A percentile compares a stretch with the other conserved stretches of the same genome.
These are phyloP conservation scores for Phanerochaete sordida DNA, from an alignment of 768 basidiomycete species.

Conservation along the genomic window DNA sequence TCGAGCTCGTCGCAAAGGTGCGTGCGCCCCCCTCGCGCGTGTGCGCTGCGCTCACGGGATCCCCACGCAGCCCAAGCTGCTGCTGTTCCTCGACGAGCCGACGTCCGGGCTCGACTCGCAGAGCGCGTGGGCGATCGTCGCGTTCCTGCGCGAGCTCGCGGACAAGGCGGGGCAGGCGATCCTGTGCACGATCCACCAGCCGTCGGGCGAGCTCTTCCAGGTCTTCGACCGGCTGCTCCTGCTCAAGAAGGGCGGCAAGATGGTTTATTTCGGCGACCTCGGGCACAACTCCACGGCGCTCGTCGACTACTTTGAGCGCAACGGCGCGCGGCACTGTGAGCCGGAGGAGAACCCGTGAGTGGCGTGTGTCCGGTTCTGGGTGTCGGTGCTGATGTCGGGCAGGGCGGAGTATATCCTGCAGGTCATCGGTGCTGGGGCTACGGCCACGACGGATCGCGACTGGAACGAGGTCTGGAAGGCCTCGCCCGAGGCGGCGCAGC, in stretches of 20 bases:
- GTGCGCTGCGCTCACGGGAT: neutral
- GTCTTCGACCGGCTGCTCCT: slow-evolving; percentile 79
- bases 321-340: slow-evolving; percentile 62
- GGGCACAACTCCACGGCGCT: slow-evolving; percentile 59
- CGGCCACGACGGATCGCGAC: slow-evolving; percentile 38
- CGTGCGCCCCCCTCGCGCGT: neutral
- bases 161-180: slow-evolving; percentile 77
- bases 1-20: slow-evolving; percentile 79
- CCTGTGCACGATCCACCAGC: slow-evolving; percentile 79
- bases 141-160: slow-evolving; percentile 72
- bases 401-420: slow-evolving; percentile 49
- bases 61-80: slow-evolving; percentile 54
- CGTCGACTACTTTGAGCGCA: slow-evolving; percentile 73
- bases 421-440: slow-evolving; percentile 55
- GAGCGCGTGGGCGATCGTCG: slow-evolving; percentile 79
- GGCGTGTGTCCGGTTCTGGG: neutral
- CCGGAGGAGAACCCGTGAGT: slow-evolving; percentile 64
- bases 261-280: slow-evolving; percentile 66
- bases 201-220: slow-evolving; percentile 83
- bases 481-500: slow-evolving; percentile 34
- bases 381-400: neutral
- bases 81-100: slow-evolving; percentile 88
- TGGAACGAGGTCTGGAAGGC: slow-evolving; percentile 50
- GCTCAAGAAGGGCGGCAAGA: slow-evolving; percentile 71
- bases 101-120: slow-evolving; percentile 85